These are phyloP conservation scores for Microsporum ferrugineum DNA, from an alignment of 2,329 filamentous ascomycete species.

Conservation along the genomic window DNA sequence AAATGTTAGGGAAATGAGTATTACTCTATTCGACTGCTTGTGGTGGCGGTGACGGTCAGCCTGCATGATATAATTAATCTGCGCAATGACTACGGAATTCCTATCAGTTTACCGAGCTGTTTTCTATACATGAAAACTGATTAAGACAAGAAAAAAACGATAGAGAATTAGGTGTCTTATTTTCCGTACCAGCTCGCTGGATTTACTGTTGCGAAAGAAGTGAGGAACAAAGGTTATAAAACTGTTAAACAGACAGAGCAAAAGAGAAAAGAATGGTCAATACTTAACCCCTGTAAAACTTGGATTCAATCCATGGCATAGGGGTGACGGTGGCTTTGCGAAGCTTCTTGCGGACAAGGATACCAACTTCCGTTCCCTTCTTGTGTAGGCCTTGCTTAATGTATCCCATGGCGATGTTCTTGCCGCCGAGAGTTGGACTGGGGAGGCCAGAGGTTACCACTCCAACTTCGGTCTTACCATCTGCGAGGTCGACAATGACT, in stretches of 20 bases:
- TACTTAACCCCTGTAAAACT: constrained; percentile 52
- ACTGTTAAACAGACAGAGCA: not conserved
- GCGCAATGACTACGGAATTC: too few relatives aligned
- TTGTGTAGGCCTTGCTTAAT: constrained; percentile 72
- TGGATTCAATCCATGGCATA: constrained; percentile 78
- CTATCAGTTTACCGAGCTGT: too few relatives aligned
- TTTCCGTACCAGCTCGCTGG: too few relatives aligned
- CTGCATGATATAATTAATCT: too few relatives aligned
- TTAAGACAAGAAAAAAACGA: too few relatives aligned
- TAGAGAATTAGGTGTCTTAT: too few relatives aligned
- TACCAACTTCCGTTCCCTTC: constrained; percentile 66
- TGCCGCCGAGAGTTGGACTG: constrained; percentile 63
- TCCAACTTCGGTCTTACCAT: constrained; percentile 55
- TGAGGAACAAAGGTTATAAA: not conserved
- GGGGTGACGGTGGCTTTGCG: constrained; percentile 66
- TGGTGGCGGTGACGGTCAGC: too few relatives aligned
- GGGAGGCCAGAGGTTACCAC: constrained; percentile 81
- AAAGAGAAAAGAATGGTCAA: not conserved
- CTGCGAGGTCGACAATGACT: constrained; percentile 52
- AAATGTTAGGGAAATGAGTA: too few relatives aligned
- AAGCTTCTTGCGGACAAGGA: constrained; percentile 65
- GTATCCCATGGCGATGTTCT: constrained; percentile 96
- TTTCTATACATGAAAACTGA: too few relatives aligned
- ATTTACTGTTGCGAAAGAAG: too few relatives aligned
- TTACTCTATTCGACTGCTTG: too few relatives aligned